phyloP scores from a whole-genome alignment of 495 filamentous ascomycete genomes.

The Aspergillus diversus region DNA sequence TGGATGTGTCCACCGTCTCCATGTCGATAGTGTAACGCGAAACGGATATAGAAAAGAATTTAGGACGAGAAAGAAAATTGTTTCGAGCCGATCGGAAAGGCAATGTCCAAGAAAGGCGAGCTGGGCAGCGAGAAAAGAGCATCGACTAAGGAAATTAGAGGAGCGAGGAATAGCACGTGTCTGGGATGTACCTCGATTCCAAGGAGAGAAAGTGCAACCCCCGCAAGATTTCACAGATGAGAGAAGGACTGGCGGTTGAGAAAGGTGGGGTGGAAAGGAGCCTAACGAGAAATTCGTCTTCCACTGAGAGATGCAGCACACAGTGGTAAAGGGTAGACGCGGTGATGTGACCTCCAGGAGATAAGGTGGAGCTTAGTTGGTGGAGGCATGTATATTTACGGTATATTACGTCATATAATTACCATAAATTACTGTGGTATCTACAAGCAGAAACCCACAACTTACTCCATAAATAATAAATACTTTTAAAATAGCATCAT shows the following conservation, averaged over 20 bases:
- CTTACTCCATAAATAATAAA: background rate
- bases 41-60: constrained; percentile 43
- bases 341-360: background rate
- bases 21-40: constrained; percentile 61
- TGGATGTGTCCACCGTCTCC: constrained; percentile 81
- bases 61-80: constrained; percentile 31
- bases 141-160: constrained; percentile 35
- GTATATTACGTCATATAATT: background rate
- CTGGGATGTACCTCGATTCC: constrained; percentile 20
- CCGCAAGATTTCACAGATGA: constrained; percentile 17
- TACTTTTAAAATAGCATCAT: background rate
- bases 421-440: constrained; percentile 2
- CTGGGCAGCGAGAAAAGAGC: constrained; percentile 42
- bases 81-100: constrained; percentile 38
- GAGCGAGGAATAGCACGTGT: constrained; percentile 25
- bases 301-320: constrained; percentile 6
- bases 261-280: constrained; percentile 1
- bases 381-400: background rate
- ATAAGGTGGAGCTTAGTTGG: background rate
- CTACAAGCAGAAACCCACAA: background rate
- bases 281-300: constrained; percentile 12
- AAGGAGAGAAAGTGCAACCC: constrained; percentile 17
- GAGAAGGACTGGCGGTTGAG: constrained; percentile 9
- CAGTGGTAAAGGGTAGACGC: constrained; percentile 4
- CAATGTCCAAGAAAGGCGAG: constrained; percentile 40